Evolutionary conservation across 257 asterid genomes (phyloP).

Genomic region (Paulownia fortunei): DNA sequence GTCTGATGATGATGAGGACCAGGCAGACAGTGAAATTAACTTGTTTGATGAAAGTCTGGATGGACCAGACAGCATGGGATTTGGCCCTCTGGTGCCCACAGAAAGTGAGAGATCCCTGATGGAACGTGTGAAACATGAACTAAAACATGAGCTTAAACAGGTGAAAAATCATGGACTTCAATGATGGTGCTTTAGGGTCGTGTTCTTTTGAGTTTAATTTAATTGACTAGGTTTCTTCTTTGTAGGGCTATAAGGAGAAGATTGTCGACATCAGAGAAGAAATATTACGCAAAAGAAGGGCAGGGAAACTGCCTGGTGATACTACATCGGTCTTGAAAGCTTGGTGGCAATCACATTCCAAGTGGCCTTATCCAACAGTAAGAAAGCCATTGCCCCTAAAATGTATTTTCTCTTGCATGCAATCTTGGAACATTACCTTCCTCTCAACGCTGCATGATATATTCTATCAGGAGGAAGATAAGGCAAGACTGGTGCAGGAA

Average conservation of each 20-base stretch:
- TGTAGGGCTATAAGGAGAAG: slow-evolving; percentile 67
- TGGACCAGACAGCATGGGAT: slow-evolving; percentile 81
- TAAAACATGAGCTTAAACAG: slow-evolving; percentile 93
- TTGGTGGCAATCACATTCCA: slow-evolving; percentile 61
- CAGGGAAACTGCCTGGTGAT: slow-evolving; percentile 59
- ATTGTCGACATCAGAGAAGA: slow-evolving; percentile 66
- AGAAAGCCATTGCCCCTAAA: slow-evolving; percentile 12
- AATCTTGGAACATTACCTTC: background rate
- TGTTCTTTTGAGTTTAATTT: background rate
- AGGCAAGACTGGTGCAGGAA: slow-evolving; percentile 68
- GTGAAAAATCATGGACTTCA: slow-evolving; percentile 30
- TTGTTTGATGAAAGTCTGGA: slow-evolving; percentile 81
- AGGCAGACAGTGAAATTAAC: slow-evolving; percentile 75
- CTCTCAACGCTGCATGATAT: background rate
- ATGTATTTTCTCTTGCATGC: background rate
- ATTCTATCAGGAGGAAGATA: slow-evolving; percentile 65
- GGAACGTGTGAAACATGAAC: slow-evolving; percentile 89
- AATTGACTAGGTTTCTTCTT: background rate
- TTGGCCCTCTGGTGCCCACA: slow-evolving; percentile 85
- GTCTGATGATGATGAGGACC: slow-evolving; percentile 94
- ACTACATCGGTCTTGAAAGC: slow-evolving; percentile 55
- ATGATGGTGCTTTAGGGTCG: background rate
- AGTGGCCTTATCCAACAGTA: slow-evolving; percentile 63
- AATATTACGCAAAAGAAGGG: slow-evolving; percentile 57
- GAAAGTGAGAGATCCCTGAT: slow-evolving; percentile 88